Evolutionary conservation across 2,329 filamentous ascomycete genomes (phyloP).

Genomic region (Colletotrichum viniferum): DNA sequence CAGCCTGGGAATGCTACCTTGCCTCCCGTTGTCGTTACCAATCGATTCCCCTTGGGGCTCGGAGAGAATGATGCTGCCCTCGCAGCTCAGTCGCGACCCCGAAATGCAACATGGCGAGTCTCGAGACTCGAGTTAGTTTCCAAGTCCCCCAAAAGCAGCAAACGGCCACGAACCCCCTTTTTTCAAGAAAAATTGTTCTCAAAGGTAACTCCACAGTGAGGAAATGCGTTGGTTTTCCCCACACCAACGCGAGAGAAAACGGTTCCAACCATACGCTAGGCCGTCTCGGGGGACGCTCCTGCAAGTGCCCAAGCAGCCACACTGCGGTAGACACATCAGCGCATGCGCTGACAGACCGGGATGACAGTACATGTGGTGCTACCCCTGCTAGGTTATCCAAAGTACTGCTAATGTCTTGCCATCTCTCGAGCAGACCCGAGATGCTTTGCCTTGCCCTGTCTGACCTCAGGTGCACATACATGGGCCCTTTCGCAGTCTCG

Average conservation of each 20-base stretch:
- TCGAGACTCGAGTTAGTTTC: neutral
- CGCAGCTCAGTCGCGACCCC: neutral
- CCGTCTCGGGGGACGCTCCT: conserved; percentile 1
- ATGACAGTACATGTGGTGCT: neutral
- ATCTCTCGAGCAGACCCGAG: neutral
- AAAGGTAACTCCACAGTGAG: conserved; percentile 9
- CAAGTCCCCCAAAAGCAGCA: neutral
- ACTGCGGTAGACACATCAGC: conserved; percentile 2
- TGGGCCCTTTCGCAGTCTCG: neutral
- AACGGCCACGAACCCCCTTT: neutral
- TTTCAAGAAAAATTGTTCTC: neutral
- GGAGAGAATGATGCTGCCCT: neutral
- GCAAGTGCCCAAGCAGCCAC: conserved; percentile 5
- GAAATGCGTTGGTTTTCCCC: conserved; percentile 19
- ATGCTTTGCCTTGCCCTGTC: neutral
- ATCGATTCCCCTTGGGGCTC: neutral
- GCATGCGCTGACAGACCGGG: conserved; percentile 11
- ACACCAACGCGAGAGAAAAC: conserved; percentile 15
- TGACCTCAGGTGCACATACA: neutral
- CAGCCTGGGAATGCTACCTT: conserved; percentile 14
- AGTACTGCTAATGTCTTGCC: neutral
- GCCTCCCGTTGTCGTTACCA: conserved; percentile 1
- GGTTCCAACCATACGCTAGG: conserved; percentile 3
- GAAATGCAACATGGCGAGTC: neutral
- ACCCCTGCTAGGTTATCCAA: neutral